These are phyloP conservation scores for Neurospora pannonica DNA, from an alignment of 495 filamentous ascomycete genomes.

Conservation along the genomic window DNA sequence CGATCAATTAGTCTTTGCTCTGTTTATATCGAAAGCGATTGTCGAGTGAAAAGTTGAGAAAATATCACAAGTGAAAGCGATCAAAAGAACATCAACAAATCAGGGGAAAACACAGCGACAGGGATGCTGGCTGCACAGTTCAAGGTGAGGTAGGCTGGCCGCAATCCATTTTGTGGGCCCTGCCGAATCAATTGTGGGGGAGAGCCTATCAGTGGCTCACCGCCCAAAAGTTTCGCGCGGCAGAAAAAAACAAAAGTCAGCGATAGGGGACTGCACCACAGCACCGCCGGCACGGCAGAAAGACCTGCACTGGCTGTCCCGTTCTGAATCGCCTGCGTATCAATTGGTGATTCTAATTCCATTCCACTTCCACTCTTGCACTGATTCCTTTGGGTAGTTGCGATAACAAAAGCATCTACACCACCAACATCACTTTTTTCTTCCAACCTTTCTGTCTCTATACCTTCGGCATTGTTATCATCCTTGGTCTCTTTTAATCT, in stretches of 20 bases:
- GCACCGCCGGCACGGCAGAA: neutral
- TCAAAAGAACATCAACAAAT: neutral
- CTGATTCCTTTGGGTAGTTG: neutral
- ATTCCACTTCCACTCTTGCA: neutral
- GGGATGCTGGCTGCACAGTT: neutral
- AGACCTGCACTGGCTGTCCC: neutral
- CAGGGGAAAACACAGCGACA: neutral
- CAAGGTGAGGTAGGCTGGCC: neutral
- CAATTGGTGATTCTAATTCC: neutral
- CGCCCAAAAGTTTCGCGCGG: constrained; percentile 10
- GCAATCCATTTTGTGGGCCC: neutral
- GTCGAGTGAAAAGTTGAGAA: neutral
- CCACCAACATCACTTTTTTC: neutral
- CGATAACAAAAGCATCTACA: neutral
- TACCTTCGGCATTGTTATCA: neutral
- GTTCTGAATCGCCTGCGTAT: neutral
- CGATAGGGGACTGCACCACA: neutral
- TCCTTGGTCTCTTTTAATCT: neutral
- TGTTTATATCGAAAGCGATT: no score
- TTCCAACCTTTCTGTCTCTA: neutral
- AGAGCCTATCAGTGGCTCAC: neutral
- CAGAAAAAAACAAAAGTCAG: constrained; percentile 6
- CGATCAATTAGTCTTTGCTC: no score
- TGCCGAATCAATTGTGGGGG: constrained; percentile 3
- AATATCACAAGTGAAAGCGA: neutral